Conservation (phyloP, 768 basidiomycete species). For the Tylopilus plumbeoviolaceoides region DNA sequence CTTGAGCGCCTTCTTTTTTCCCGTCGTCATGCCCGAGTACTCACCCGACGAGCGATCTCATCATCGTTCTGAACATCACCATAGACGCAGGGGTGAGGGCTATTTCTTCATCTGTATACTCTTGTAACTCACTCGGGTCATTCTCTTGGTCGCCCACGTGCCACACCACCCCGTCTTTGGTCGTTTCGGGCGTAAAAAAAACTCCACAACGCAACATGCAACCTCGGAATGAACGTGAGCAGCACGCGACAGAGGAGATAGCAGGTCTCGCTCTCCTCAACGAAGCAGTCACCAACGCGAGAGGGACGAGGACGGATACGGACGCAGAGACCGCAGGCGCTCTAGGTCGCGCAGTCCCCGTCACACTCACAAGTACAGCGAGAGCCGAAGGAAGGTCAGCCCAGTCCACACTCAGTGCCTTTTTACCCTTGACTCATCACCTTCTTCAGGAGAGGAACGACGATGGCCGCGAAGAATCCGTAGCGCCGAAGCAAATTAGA, state of each 20-base stretch:
- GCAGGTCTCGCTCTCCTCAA: constrained; percentile 26
- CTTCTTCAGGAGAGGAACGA: constrained; percentile 7
- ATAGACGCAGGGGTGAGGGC: constrained; percentile 25
- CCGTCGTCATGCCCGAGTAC: constrained; percentile 11
- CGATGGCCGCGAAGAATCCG: constrained; percentile 3
- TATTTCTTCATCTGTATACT: neutral
- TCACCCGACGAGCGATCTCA: constrained; percentile 7
- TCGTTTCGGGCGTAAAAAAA: constrained; percentile 15
- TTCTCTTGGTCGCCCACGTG: constrained; percentile 27
- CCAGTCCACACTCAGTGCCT: neutral
- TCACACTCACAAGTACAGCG: constrained; percentile 2
- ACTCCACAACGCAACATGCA: constrained; percentile 2
- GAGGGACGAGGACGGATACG: constrained; percentile 5
- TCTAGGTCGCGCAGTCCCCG: constrained; percentile 24
- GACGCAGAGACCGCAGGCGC: constrained; percentile 9
- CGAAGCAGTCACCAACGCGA: constrained; percentile 8
- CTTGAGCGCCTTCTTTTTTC: neutral
- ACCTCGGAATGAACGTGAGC: neutral
- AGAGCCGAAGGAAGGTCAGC: constrained; percentile 9
- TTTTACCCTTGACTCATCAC: neutral
- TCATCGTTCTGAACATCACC: constrained; percentile 5
- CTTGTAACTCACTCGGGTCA: constrained; percentile 20
- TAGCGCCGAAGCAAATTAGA: constrained; percentile 7
- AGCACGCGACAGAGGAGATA: constrained; percentile 20
- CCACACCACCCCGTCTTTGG: constrained; percentile 5